Conservation (phyloP, 495 filamentous ascomycete species). For the Xylaria grammica region DNA sequence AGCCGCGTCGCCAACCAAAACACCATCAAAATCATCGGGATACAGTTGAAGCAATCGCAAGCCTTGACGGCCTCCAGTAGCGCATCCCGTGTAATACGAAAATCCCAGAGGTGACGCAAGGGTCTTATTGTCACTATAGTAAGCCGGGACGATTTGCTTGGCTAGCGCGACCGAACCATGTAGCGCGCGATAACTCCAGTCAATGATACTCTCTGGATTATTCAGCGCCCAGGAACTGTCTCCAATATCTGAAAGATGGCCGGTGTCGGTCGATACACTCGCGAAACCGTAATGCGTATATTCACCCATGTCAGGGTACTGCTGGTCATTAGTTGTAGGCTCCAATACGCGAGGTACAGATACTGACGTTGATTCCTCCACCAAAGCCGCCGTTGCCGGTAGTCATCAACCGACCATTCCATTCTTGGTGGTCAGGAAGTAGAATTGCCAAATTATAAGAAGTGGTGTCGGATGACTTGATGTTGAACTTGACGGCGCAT, state of each 20-base stretch:
- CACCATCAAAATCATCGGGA: conserved; percentile 66
- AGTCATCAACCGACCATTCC: conserved; percentile 27
- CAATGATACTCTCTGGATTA: conserved; percentile 41
- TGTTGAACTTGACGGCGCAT: conserved; percentile 54
- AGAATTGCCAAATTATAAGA: conserved; percentile 54
- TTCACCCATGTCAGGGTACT: conserved; percentile 27
- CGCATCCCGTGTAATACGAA: conserved; percentile 60
- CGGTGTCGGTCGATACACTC: conserved; percentile 59
- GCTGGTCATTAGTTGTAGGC: background rate
- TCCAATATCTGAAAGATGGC: conserved; percentile 48
- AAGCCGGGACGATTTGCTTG: conserved; percentile 46
- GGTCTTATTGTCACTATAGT: conserved; percentile 40
- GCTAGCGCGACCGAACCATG: conserved; percentile 52
- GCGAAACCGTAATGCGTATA: conserved; percentile 54
- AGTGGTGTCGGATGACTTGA: conserved; percentile 46
- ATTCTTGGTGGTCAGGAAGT: conserved; percentile 41
- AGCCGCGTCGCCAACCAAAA: conserved; percentile 60
- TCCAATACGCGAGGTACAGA: background rate
- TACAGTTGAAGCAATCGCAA: conserved; percentile 53
- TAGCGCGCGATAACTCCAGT: conserved; percentile 58
- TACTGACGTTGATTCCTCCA: conserved; percentile 26
- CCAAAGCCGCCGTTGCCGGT: conserved; percentile 25
- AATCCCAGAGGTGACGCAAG: conserved; percentile 31
- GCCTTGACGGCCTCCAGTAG: conserved; percentile 61
- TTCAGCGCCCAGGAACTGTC: conserved; percentile 55